Percentiles rank a stretch among this genome's conserved stretches.
Conservation (phyloP, 2,329 filamentous ascomycete genomes). For the Cytospora piceicola region DNA sequence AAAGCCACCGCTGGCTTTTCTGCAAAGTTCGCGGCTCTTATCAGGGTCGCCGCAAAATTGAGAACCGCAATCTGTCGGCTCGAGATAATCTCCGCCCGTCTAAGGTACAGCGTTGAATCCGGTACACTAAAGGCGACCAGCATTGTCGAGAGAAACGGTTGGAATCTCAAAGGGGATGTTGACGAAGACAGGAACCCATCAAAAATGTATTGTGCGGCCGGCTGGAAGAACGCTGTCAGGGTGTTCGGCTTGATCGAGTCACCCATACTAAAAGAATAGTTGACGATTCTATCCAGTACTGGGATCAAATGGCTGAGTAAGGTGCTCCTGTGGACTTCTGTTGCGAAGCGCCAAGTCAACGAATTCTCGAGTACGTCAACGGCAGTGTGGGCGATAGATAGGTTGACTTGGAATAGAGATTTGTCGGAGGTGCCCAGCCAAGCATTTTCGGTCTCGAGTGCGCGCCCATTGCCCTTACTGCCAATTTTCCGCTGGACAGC, state of each 20-base stretch:
- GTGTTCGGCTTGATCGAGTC: slow-evolving; percentile 22
- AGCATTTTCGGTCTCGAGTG: slow-evolving; percentile 53
- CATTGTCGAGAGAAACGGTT: slow-evolving; percentile 75
- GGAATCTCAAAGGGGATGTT: slow-evolving; percentile 72
- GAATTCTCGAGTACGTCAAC: slow-evolving; percentile 87
- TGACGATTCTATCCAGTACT: slow-evolving; percentile 72
- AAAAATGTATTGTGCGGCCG: slow-evolving; percentile 75
- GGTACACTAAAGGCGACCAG: slow-evolving; percentile 63
- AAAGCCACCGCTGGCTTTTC: slow-evolving; percentile 67
- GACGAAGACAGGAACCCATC: slow-evolving; percentile 75
- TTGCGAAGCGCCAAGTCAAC: slow-evolving; percentile 80
- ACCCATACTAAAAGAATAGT: slow-evolving; percentile 76
- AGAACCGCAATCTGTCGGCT: slow-evolving; percentile 68
- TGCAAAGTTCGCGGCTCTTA: slow-evolving; percentile 70
- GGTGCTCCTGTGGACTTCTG: slow-evolving; percentile 67
- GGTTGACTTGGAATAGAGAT: slow-evolving; percentile 70
- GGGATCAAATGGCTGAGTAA: slow-evolving; percentile 70
- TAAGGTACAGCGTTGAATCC: slow-evolving; percentile 64
- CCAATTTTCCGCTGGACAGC: slow-evolving; percentile 68
- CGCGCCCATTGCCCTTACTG: slow-evolving; percentile 52
- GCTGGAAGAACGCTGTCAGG: slow-evolving; percentile 65
- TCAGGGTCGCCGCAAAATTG: slow-evolving; percentile 67
- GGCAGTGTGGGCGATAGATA: slow-evolving; percentile 73
- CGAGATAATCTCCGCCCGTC: slow-evolving; percentile 58
- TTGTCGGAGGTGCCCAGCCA: slow-evolving; percentile 79